Percentiles rank a stretch among this genome's conserved stretches.
Conservation (phyloP, 129 eudicot species). For the Smallanthus sonchifolius region DNA sequence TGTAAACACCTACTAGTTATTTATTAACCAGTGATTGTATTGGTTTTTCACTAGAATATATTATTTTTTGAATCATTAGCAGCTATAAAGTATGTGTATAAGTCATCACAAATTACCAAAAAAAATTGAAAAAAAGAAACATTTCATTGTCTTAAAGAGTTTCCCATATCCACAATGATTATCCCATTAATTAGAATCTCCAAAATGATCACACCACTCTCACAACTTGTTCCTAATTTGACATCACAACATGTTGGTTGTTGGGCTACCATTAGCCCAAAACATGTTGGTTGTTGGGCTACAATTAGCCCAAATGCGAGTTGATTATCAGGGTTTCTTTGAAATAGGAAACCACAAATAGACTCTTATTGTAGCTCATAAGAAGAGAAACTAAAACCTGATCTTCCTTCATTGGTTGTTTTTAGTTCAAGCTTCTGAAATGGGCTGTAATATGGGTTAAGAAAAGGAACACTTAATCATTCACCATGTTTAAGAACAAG, state of each 20-base stretch:
- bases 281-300: not conserved
- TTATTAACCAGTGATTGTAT: too few relatives aligned
- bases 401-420: conserved; percentile 63
- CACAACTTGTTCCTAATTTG: not conserved
- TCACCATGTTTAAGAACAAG: conserved; percentile 8
- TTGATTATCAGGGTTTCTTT: not conserved
- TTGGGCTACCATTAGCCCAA: not conserved
- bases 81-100: too few relatives aligned
- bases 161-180: not conserved
- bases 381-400: conserved; percentile 81
- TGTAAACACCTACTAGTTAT: too few relatives aligned
- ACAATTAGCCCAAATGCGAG: not conserved
- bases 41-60: too few relatives aligned
- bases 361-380: conserved; percentile 61
- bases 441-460: conserved; percentile 50
- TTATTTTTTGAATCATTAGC: too few relatives aligned
- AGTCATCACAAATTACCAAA: too few relatives aligned
- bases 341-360: conserved; percentile 2
- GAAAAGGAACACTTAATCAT: conserved; percentile 7
- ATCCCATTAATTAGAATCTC: not conserved
- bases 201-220: not conserved
- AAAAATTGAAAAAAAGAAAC: not conserved
- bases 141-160: not conserved
- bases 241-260: not conserved
- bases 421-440: conserved; percentile 87